phyloP scores from a whole-genome alignment of 441 rosid genomes.

The Syzygium malaccense region DNA sequence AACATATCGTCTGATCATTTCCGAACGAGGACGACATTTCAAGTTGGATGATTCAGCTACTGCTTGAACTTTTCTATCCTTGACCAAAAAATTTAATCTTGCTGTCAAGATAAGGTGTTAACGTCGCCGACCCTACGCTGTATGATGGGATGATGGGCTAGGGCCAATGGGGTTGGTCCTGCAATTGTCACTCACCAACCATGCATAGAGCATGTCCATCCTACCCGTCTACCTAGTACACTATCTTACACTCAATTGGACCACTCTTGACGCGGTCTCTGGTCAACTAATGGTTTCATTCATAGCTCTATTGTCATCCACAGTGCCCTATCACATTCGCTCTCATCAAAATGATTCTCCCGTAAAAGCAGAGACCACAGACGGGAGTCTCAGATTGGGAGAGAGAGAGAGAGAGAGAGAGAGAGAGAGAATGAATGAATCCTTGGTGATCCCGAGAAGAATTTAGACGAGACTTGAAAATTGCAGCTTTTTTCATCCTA shows the following conservation, averaged over 20 bases:
- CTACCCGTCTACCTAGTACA: background rate
- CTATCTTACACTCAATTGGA: background rate
- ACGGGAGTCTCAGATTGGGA: background rate
- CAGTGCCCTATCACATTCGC: background rate
- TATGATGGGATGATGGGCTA: background rate
- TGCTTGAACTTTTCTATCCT: background rate
- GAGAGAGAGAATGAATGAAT: background rate
- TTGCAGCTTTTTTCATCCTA: background rate
- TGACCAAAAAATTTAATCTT: background rate
- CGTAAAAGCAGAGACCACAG: background rate
- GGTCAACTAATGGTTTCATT: background rate
- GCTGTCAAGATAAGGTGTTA: background rate
- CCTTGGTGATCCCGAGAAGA: background rate
- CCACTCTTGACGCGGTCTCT: background rate
- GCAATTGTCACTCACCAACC: background rate
- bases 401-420: background rate
- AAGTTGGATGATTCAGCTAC: background rate
- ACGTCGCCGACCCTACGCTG: background rate
- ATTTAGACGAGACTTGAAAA: background rate
- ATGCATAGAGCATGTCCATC: background rate
- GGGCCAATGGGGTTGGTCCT: background rate
- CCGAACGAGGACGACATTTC: background rate
- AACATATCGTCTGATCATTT: background rate
- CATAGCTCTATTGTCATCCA: background rate
- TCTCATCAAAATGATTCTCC: background rate